Base-by-base conservation (phyloP, 805 yeast species). In the Yamadazyma tumulicola region DNA sequence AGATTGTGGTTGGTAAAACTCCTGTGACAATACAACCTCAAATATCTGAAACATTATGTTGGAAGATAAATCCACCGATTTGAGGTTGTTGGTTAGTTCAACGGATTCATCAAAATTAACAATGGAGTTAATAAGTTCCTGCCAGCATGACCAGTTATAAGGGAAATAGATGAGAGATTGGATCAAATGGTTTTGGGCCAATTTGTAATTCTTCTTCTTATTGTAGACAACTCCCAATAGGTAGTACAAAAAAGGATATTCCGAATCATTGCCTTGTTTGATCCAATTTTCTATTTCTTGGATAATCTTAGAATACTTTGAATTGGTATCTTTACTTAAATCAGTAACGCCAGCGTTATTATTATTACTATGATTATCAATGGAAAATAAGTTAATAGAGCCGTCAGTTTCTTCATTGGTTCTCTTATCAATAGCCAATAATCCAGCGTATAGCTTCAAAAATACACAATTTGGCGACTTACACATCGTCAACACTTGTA, bases 131-230 rank as follows among this genome's bases (percentile, higher is more conserved):
- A 78, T 62, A 25, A 93, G 64, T 52, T 91, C 97, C 38, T 73
- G 69, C 97, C 97, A 93, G 39, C 93, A 83, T 35, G 89, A 75
- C 98, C 98, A 93, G 55, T 91, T 91, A 55, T 72, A 84, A 0
- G 97, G 95, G 47, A 81, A 87, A 19, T 70, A 32, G 16, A 71
- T 63, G 10, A 91, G 52, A 1, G 96, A 81, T 30, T 68, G 69
- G 19, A 78, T 64, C 20, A 89, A 69, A 29, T 65, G 64, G 16
- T 72, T 65, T 38, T 81, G 78, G 0, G 97, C 96, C 22, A 64
- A 54, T 2, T 61, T 45, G n/a, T 60, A 59, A 43, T 81, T 78
- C 31, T 79, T 78, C 47, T 81, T 81, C 46, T 77, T 80, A 35
- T 78, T 61, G 30, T 80, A 63, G 1, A 85, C 64, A 11, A 83